Base-by-base conservation (phyloP, 1,139 yeast species). In the Geotrichum aggregatum region DNA sequence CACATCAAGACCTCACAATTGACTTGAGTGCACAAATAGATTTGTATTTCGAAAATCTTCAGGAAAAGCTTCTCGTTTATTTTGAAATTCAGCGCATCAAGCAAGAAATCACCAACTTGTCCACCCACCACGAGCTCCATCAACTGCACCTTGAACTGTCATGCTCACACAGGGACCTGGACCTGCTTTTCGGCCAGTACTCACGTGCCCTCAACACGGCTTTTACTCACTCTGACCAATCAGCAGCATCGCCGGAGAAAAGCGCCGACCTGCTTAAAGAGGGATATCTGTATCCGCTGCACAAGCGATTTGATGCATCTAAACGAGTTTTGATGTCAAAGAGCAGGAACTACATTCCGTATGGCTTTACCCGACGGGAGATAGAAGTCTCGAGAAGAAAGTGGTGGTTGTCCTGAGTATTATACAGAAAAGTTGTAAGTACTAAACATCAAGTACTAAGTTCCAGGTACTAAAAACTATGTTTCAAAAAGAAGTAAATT, bases 341-440 rank as follows among this genome's bases (percentile, higher is more conserved):
- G 34, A 28, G 48, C 8, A 35, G 54, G 33, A 51, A 51, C 31
- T 51, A 51, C 26, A 47, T 46, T 14, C 54, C 54, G 3, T 51
- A 34, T 51, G 54, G 54, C 8, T 47, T 51, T 47, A 30, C 43
- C 1, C 4, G 22, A 21, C n/a, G n/a, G n/a, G 47, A 51, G 19
- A 43, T 51, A 16, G 54, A 51, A 14, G 3, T 11, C 1, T 18
- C 35, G 22, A 21, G 50, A 28, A 21, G 34, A 13, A 28, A 30
- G 21, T 50, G 31, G 38, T 46, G 52, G 42, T 31, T 21, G 8
- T 5, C 28, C 8, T 24, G 28, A 24, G 7, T 8, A 24, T 5
- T 24, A 5, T 24, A 24, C n/a, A n/a, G n/a, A n/a, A n/a, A n/a
- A n/a, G n/a, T n/a, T n/a, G n/a, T n/a, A n/a, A n/a, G n/a, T n/a